Percentiles rank a stretch among this genome's conserved stretches.
phyloP scores from a whole-genome alignment of 805 yeast species.

The Wickerhamomyces bisporus region DNA sequence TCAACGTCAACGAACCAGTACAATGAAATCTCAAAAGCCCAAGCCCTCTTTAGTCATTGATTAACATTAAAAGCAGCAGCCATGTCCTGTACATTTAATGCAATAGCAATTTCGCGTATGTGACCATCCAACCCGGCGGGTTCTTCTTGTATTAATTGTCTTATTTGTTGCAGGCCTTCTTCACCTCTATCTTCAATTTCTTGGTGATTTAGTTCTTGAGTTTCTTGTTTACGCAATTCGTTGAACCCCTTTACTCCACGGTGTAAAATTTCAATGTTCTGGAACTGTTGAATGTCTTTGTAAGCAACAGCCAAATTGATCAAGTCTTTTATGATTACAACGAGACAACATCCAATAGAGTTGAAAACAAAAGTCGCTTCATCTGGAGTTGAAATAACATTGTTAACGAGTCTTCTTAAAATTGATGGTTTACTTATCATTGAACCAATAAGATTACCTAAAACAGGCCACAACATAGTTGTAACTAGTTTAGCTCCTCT shows the following conservation, averaged over 20 bases:
- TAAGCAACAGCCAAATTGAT: constrained; percentile 25
- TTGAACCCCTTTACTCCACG: not conserved
- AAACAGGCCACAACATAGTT: constrained; percentile 28
- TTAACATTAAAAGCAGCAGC: too few relatives aligned
- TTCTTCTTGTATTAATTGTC: too few relatives aligned
- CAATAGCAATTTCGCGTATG: too few relatives aligned
- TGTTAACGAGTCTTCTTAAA: constrained; percentile 17
- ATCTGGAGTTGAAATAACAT: constrained; percentile 26
- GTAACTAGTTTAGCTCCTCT: constrained; percentile 17
- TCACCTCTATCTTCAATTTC: not conserved
- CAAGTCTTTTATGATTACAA: constrained; percentile 25
- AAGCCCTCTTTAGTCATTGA: too few relatives aligned
- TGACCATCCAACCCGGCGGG: too few relatives aligned
- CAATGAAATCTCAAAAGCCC: too few relatives aligned
- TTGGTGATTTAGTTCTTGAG: not conserved
- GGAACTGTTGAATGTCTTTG: constrained; percentile 21
- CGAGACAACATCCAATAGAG: constrained; percentile 24
- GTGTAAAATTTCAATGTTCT: constrained; percentile 9
- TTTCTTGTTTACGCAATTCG: not conserved
- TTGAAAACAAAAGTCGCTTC: constrained; percentile 26
- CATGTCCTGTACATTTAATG: too few relatives aligned
- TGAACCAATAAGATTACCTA: constrained; percentile 21
- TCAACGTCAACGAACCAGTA: too few relatives aligned
- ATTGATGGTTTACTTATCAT: constrained; percentile 18
- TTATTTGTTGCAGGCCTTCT: not conserved